Conservation (phyloP, 179 eudicot genomes). For the Sideroxylon spinosum region DNA sequence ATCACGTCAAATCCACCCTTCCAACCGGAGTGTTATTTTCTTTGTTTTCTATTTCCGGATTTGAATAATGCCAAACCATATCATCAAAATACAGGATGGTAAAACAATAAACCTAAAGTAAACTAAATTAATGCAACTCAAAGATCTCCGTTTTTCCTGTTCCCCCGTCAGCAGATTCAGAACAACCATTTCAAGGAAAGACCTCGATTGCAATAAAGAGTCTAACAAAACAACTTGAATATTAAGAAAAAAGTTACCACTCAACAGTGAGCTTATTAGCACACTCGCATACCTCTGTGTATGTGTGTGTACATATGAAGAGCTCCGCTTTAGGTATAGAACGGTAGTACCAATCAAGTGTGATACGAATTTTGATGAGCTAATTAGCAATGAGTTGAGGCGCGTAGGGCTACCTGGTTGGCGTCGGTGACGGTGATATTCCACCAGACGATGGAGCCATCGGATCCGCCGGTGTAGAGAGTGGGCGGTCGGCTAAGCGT, state of each 20-base stretch:
- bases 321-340: slow-evolving; percentile 3
- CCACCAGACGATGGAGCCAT: slow-evolving; percentile 98
- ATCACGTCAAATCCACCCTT: too few species aligned
- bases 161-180: neutral
- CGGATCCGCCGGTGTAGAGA: slow-evolving; percentile 89
- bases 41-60: neutral
- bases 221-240: neutral
- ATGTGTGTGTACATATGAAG: neutral
- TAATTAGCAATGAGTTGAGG: neutral
- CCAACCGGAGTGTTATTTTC: too few species aligned
- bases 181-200: neutral
- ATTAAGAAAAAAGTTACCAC: neutral
- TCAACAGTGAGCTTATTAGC: neutral
- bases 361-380: neutral
- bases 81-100: neutral
- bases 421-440: slow-evolving; percentile 34
- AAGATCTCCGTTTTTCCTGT: neutral
- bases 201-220: neutral
- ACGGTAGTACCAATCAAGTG: slow-evolving; percentile 9
- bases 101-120: neutral
- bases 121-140: neutral
- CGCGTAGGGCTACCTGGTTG: slow-evolving; percentile 29
- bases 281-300: too few species aligned
- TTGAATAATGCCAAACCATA: neutral
- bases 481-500: slow-evolving; percentile 52